These are phyloP conservation scores for Dentipellis sp. DNA, from an alignment of 768 basidiomycete species.

Conservation along the genomic window DNA sequence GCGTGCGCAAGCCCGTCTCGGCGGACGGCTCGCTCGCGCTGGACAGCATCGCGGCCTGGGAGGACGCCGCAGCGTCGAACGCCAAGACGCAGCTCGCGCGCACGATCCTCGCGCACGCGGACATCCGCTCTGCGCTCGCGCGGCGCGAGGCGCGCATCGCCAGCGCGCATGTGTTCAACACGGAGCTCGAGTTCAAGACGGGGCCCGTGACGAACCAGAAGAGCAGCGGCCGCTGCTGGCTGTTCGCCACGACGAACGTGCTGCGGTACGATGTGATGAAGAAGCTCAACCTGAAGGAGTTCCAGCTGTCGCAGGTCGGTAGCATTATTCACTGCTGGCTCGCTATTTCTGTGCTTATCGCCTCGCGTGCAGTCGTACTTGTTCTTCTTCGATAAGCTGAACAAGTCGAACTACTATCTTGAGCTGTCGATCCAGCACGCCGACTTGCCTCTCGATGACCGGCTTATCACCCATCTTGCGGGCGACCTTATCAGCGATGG, in stretches of 20 bases:
- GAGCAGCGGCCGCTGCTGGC: constrained; percentile 88
- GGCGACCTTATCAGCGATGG: constrained; percentile 79
- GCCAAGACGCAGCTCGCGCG: constrained; percentile 68
- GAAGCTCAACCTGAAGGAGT: constrained; percentile 77
- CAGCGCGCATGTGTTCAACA: constrained; percentile 78
- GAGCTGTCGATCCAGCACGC: constrained; percentile 80
- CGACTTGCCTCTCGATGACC: constrained; percentile 71
- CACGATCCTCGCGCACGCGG: constrained; percentile 60
- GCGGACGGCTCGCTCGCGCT: constrained; percentile 52
- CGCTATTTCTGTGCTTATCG: background rate
- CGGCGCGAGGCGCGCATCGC: constrained; percentile 52
- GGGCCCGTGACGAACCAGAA: constrained; percentile 82
- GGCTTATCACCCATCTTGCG: constrained; percentile 72
- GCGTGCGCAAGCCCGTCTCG: constrained; percentile 30
- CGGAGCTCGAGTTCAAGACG: constrained; percentile 70
- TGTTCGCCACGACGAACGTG: constrained; percentile 88
- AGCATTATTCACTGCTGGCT: background rate
- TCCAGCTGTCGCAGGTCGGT: constrained; percentile 81
- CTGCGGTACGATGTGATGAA: constrained; percentile 80
- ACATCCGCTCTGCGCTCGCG: constrained; percentile 55
- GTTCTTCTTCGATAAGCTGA: constrained; percentile 96
- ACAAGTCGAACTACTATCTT: constrained; percentile 89
- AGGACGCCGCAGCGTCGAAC: constrained; percentile 40
- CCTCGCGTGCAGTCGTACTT: constrained; percentile 55
- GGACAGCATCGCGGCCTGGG: constrained; percentile 58